Evolutionary conservation across 106 monocot species (phyloP), one percentile per base, ranked within the genome.

Genomic region (Apostasia shenzhenica): DNA sequence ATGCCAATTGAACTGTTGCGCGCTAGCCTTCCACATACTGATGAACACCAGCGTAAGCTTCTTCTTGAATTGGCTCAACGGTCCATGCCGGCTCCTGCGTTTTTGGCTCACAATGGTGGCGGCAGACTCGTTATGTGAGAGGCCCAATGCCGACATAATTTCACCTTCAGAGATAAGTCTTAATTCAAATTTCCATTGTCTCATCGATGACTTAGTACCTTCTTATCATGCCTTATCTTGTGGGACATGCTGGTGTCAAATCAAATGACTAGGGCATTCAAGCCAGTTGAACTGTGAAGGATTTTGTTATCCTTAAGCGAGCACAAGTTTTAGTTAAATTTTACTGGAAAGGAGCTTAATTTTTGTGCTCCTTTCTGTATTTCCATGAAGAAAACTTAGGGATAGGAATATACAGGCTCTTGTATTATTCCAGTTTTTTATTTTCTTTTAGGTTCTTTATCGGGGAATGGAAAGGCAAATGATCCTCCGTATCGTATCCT

Each of bases 11-110:
- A 85, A 57, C 45, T 85, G 13, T 42, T 85, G 49, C 64, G 71
- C 38, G 81, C 85, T 6, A 85, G 81, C 63, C 77, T 85, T 71
- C 85, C 85, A 41, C 85, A 85, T 61, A 85, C 85, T 0, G 56
- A 85, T 69, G 85, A 85, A 6, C 67, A 50, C 14, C 85, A 85
- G 63, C 74, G 81, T 1, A 75, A 63, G 55, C 61, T 57, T 57
- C 43, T 85, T 8, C 63, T 78, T 52, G 81, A 81, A 62, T 85
- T 85, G 72, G 78, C 81, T 57, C 85, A 81, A 68, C 74, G 72
- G 55, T 78, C 81, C 8, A 81, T 85, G 78, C 78, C 81, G 2
- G 66, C 69, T 48, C 55, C 72, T 61, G 72, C 75, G 1, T 70
- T 62, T 58, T 69, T 14, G 52, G 54, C 49, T 63, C 41, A 75